Base-by-base conservation (phyloP, 2,329 filamentous ascomycete species). In the Alternaria solani region DNA sequence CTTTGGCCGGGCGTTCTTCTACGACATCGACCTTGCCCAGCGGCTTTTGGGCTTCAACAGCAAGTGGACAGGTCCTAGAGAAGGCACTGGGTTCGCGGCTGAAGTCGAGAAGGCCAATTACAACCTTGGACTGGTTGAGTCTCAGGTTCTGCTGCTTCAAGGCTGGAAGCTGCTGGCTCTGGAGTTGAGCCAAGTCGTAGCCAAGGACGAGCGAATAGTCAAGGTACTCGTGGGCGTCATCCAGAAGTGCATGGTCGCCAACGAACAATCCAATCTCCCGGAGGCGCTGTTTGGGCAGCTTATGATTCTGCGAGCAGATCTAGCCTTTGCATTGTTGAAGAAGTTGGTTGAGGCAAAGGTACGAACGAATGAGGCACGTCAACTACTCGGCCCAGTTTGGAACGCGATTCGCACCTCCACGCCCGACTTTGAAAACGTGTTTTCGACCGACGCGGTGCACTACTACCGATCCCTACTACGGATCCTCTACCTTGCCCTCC, bases 81-180 rank as follows among this genome's bases (percentile, higher is more conserved):
- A 69, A 56, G 73, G 87, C 55, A 86, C 90, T 70, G 94, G 94
- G 0, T 96, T 96, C 79, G 86, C 87, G 63, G 86, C 87, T 49
- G 95, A 99, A 75, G 90, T 99, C 79, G 87, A 89, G 71, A 88
- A 89, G 62, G 95, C 94, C 42, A 99, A 99, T 77, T 82, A 91
- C 63, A 98, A 99, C 77, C 78, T 99, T 53, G 96, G 94, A 25
- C 83, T 97, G 34, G 93, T 99, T 34, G 93, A 98, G 76, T 92
- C 94, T 25, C 93, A 99, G 81, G 89, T 95, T 66, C 87, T 88
- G 43, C 86, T 99, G 18, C 90, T 97, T 65, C 89, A 92, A 69
- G 91, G 92, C 56, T 98, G 94, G 93, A 94, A 96, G 76, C 89
- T 92, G 60, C 84, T 99, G 8, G 87, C 94, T 14, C 85, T 95